Base-by-base conservation (phyloP, 1,284 basidiomycete species). In the Moesziomyces sp. region DNA sequence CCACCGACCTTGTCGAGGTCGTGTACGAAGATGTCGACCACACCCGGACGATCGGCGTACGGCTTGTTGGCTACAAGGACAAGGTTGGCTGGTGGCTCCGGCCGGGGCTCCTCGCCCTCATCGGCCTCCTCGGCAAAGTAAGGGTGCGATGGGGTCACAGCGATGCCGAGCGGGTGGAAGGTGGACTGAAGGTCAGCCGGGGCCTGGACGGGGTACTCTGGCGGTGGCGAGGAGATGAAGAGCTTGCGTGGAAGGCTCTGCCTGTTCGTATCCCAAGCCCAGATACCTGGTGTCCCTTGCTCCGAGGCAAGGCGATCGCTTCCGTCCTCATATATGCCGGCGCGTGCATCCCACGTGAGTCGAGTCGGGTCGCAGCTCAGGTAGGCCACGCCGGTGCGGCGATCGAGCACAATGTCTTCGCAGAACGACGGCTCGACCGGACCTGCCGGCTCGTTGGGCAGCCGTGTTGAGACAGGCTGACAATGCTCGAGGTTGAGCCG, bases 11-110 rank as follows among this genome's bases (percentile, higher is more conserved):
- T 58, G 57, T 71, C 64, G 13, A 78, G 56, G 40, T 76, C 64
- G 50, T 78, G 77, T 0, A 78, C 74, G 43, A 78, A 76, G 24
- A 76, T 54, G 30, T 78, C 77, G 14, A 78, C 55, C 13, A 78
- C 74, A 40, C 74, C 71, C 3, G 65, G 54, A 5, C 52, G 52
- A 24, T 68, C 57, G 10, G 67, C 57, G 10, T 67, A 65, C 16
- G 77, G 77, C 48, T 78, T 69, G 52, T 76, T 76, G 33, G 75
- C 62, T 14, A 78, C 72, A 14, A 78, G 28, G 5, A 78, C 51
- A 2, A 77, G 52, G 16, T 77, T 61, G 5, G 71, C 64, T 21
- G 71, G 65, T 4, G 71, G 71, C 43, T 45, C 35, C 3, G 64
- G 64, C 43, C 48, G 52, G 9, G 66, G 45, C 26, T 63, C 58